phyloP scores from a whole-genome alignment of 202 grass and related monocot species.

The Hordeum pubiflorum region DNA sequence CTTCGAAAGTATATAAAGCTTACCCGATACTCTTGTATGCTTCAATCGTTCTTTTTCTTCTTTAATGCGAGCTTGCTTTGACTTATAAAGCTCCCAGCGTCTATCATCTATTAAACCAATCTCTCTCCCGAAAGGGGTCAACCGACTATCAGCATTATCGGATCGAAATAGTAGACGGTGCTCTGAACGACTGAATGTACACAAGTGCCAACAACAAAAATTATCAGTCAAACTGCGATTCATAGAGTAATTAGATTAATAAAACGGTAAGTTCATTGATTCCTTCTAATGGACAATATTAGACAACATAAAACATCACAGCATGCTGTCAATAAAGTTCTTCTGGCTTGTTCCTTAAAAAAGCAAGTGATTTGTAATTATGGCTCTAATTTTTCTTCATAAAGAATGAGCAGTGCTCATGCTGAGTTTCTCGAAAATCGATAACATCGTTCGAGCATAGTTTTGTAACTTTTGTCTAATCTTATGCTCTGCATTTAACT shows the following conservation, averaged over 20 bases:
- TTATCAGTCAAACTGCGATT: neutral
- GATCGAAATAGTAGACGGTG: slow-evolving; percentile 79
- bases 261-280: neutral
- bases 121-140: slow-evolving; percentile 85
- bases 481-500: neutral
- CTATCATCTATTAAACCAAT: slow-evolving; percentile 95
- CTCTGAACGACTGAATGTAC: slow-evolving; percentile 68
- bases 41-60: slow-evolving; percentile 80
- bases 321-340: neutral
- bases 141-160: slow-evolving; percentile 93
- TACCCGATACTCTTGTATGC: slow-evolving; percentile 57
- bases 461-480: neutral
- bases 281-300: neutral
- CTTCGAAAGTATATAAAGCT: neutral
- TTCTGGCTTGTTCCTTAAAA: neutral
- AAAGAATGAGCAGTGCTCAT: neutral
- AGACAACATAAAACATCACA: neutral
- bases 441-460: neutral
- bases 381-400: neutral
- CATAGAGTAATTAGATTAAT: neutral
- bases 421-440: neutral
- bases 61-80: slow-evolving; percentile 71
- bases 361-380: neutral
- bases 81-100: slow-evolving; percentile 75
- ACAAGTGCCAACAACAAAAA: slow-evolving; percentile 10